Evolutionary conservation across 1,139 yeast genomes (phyloP).

Genomic region (Pichia sp.): DNA sequence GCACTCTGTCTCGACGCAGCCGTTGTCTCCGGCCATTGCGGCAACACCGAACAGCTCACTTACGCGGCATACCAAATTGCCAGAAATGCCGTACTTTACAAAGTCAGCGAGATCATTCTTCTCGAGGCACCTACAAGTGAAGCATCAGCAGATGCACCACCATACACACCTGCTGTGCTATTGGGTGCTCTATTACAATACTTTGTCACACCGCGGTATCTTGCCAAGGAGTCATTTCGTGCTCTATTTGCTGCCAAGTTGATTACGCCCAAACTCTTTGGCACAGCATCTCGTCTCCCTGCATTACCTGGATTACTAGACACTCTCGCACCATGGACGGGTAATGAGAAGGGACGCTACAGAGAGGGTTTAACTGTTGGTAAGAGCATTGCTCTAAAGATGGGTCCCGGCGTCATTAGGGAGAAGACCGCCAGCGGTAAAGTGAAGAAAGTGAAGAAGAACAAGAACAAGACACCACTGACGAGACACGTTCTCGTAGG

Average conservation of each 20-base stretch:
- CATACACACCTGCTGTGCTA: no score
- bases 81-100: slow-evolving; percentile 59
- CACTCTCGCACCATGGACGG: no score
- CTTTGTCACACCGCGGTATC: slow-evolving; percentile 82
- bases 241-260: no score
- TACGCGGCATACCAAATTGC: slow-evolving; percentile 72
- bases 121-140: slow-evolving; percentile 24
- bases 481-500: slow-evolving; percentile 78
- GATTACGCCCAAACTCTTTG: no score
- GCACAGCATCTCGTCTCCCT: no score
- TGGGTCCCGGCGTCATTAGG: no score
- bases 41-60: slow-evolving; percentile 65
- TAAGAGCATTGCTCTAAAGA: slow-evolving; percentile 37
- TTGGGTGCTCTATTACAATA: slow-evolving; percentile 71
- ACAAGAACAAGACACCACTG: slow-evolving; percentile 52
- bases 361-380: slow-evolving; percentile 70
- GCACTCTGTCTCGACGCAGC: slow-evolving; percentile 4
- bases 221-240: slow-evolving; percentile 38
- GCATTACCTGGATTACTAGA: no score
- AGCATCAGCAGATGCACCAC: slow-evolving; percentile 37
- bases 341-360: no score
- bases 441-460: slow-evolving; percentile 38
- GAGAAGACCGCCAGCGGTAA: slow-evolving; percentile 32
- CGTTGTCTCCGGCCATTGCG: slow-evolving; percentile 2
- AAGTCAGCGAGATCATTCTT: slow-evolving; percentile 67